Percentiles rank a stretch among this genome's conserved stretches.
Conservation (phyloP, 163 green algal species). For the Chlamydomonas reinhardtii region DNA sequence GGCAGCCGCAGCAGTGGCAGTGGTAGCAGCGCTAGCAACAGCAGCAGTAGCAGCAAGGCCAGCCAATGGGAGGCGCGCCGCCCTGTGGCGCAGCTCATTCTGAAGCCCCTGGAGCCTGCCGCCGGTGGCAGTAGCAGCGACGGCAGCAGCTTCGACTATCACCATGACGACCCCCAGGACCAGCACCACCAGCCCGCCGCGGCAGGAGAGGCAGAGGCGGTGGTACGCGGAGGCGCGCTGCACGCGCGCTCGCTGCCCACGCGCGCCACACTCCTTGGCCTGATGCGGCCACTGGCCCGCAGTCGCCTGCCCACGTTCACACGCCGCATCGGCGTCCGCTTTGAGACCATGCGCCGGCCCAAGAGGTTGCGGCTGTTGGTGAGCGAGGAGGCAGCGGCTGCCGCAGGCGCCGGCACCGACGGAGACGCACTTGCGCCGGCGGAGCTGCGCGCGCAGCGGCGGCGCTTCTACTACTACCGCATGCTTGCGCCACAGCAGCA, state of each 20-base stretch:
- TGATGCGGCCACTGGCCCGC: neutral
- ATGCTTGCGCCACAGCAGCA: neutral
- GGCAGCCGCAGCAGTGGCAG: no score
- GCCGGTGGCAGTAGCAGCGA: neutral
- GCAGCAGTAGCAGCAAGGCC: no score
- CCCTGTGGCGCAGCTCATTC: neutral
- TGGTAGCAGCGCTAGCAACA: neutral
- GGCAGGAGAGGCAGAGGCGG: neutral
- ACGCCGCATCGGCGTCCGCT: neutral
- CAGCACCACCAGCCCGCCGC: no score
- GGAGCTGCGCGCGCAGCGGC: conserved; percentile 17
- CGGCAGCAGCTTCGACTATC: neutral
- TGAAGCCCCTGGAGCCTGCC: neutral
- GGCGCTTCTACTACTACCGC: conserved; percentile 26
- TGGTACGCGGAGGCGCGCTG: neutral
- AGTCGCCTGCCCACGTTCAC: conserved; percentile 7
- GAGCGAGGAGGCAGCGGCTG: neutral
- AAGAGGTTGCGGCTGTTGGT: neutral
- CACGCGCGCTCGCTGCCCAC: conserved; percentile 6
- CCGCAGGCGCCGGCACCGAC: neutral
- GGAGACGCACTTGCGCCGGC: neutral
- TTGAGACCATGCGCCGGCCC: neutral
- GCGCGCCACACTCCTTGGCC: neutral
- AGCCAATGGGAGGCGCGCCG: no score
- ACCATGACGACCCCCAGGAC: no score